Base-by-base conservation (phyloP, 2,329 filamentous ascomycete genomes). In the Domatiomyces globalis region DNA sequence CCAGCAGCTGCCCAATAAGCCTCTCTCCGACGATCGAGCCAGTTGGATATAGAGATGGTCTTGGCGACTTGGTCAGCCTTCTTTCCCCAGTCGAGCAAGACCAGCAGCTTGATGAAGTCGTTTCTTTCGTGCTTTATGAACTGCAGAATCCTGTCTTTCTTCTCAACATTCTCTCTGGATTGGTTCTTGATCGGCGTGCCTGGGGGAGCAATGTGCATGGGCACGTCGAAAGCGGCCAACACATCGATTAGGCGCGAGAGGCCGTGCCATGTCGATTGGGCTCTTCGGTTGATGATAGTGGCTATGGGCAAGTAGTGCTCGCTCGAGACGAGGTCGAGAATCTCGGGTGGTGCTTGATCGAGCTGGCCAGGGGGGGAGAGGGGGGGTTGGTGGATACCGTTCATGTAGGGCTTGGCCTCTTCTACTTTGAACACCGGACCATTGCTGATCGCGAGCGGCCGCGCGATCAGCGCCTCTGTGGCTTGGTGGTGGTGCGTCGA, bases 81-180 rank as follows among this genome's bases (percentile, higher is more conserved):
- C 62, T 85, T 78, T 64, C 85, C 86, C 92, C 92, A 98, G 68
- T 92, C 84, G 1, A 85, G 81, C 46, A 98, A 82, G 19, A 98
- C 87, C 18, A 95, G 74, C 6, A 89, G 79, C 70, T 98, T 96
- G 65, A 94, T 87, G 74, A 94, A 96, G 70, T 87, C 87, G 27
- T 83, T 81, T 63, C 95, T 83, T 62, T 84, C 80, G 19, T 81
- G 78, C 64, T 90, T 83, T 7, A 85, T 81, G 69, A 92, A 94
- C 44, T 85, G 79, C 53, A 95, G 68, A 49, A 95, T 67, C 36
- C 74, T 69, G 25, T 79, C 69, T 68, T 95, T 95, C 69, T 94
- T 95, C 29, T 76, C 73, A 10, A 85, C 62, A 62, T 87, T 90
- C 54, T 83, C 80, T 10, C 63, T 56, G 5, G 65, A 65, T 50